A percentile compares a stretch with the other conserved stretches of the same genome.
These are phyloP conservation scores for Polygonum maritimum DNA, from an alignment of 148 eudicot genomes.

Conservation along the genomic window DNA sequence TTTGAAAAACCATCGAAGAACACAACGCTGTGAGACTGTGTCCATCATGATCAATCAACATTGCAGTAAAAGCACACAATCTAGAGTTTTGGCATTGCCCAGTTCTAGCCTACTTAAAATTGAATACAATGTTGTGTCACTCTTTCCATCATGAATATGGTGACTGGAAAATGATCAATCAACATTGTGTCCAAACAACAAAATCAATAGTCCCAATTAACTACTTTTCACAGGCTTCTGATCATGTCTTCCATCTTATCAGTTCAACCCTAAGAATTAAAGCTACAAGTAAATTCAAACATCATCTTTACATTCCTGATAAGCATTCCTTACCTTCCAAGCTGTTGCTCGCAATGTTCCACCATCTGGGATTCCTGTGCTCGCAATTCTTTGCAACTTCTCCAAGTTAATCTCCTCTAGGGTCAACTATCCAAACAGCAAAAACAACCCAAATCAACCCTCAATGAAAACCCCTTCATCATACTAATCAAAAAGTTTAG, in stretches of 20 bases:
- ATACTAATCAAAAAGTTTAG: not conserved
- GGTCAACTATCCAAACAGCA: slow-evolving; percentile 29
- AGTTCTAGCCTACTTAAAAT: not conserved
- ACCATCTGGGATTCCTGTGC: slow-evolving; percentile 44
- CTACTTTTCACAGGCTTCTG: not conserved
- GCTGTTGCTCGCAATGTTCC: slow-evolving; percentile 46
- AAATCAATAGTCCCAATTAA: not conserved
- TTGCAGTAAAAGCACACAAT: not conserved
- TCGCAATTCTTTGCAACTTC: slow-evolving; percentile 51
- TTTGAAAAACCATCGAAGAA: not conserved
- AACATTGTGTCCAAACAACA: not conserved
- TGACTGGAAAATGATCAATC: not conserved
- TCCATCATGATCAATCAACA: not conserved
- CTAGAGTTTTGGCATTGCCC: not conserved
- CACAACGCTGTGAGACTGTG: not conserved
- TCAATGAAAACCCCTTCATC: not conserved
- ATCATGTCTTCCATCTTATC: too few relatives aligned
- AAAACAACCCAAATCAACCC: not conserved
- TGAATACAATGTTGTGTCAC: not conserved
- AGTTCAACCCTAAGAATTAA: not conserved
- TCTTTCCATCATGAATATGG: not conserved
- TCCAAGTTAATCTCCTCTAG: slow-evolving; percentile 54
- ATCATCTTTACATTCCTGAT: not conserved
- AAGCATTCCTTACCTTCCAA: slow-evolving; percentile 45
- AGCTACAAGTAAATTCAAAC: not conserved